These are phyloP conservation scores for Cenococcum geophilum DNA, from an alignment of 495 filamentous ascomycete species.

Conservation along the genomic window DNA sequence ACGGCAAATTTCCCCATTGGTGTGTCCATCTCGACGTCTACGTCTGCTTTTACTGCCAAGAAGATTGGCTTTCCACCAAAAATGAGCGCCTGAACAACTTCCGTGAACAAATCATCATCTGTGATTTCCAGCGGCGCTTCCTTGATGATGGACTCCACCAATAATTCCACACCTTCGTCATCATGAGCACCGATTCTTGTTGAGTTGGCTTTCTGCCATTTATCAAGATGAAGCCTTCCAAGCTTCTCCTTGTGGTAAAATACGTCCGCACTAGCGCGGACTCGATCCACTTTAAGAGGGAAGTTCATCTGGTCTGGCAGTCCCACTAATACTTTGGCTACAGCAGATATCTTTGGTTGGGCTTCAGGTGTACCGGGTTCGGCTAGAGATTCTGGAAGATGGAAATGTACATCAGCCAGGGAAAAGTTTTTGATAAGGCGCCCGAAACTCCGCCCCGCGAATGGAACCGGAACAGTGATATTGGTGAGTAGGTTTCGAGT, in stretches of 20 bases:
- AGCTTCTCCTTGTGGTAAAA: conserved; percentile 68
- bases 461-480: conserved; percentile 75
- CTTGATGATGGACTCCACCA: conserved; percentile 66
- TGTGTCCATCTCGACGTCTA: conserved; percentile 75
- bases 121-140: conserved; percentile 77
- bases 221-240: conserved; percentile 63
- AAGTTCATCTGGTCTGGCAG: conserved; percentile 85
- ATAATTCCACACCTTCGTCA: conserved; percentile 51
- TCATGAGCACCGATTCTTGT: conserved; percentile 52
- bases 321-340: conserved; percentile 66
- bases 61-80: conserved; percentile 60
- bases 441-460: conserved; percentile 73
- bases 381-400: conserved; percentile 68
- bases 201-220: conserved; percentile 86
- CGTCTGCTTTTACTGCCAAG: conserved; percentile 68
- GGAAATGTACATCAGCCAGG: conserved; percentile 75
- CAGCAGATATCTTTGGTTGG: conserved; percentile 71
- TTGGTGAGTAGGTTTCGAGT: conserved; percentile 70
- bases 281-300: conserved; percentile 61
- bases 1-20: conserved; percentile 71
- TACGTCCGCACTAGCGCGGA: conserved; percentile 72
- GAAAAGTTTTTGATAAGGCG: conserved; percentile 80
- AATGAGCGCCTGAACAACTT: conserved; percentile 66
- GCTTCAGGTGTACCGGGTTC: conserved; percentile 67
- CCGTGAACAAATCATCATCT: conserved; percentile 64